Base-by-base conservation (phyloP, 2,329 filamentous ascomycete genomes). In the Zarea fungicola region DNA sequence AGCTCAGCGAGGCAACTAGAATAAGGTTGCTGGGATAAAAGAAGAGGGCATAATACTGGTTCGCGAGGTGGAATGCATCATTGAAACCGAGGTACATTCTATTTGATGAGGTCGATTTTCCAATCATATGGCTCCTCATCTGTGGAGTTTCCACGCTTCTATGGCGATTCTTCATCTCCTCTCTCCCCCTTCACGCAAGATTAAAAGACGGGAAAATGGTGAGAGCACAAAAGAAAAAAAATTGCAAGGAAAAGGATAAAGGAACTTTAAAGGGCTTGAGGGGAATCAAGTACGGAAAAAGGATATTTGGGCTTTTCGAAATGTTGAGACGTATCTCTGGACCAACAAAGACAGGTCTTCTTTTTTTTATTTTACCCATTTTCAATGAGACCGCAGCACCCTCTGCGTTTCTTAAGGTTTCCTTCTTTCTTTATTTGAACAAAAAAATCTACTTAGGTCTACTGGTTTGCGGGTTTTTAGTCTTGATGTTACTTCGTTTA, bases 391-490 rank as follows among this genome's bases (percentile, higher is more conserved):
- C 26, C 5, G 18, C 25, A 8, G n/a, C 31, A 28, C 18, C 29
- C n/a, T 40, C 16, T 47, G n/a, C 42, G 9, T 42, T 42, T 48
- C 19, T 42, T 11, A 31, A 21, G n/a, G 14, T 10, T 29, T 35
- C 6, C 16, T 21, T 35, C 36, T 36, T 42, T 16, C 23, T 35
- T n/a, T 21, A 19, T 26, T 29, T 32, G 3, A 31, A n/a, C n/a
- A n/a, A n/a, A 35, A 32, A 32, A 31, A 31, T 19, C 18, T 16
- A 29, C 28, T 41, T 48, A 42, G 39, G 37, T 48, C 34, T 42
- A 42, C 37, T 18, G 37, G 29, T 48, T 48, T 37, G 29, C 42
- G n/a, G n/a, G 42, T 48, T 42, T 48, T 41, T 35, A 48, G 44
- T 48, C 21, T 40, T 47, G 35, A 39, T 18, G 39, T 45, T 29